Evolutionary conservation across 2,329 filamentous ascomycete species (phyloP), one percentile per base, ranked within the genome.

Genomic region (Ceratocystis cubensis): DNA sequence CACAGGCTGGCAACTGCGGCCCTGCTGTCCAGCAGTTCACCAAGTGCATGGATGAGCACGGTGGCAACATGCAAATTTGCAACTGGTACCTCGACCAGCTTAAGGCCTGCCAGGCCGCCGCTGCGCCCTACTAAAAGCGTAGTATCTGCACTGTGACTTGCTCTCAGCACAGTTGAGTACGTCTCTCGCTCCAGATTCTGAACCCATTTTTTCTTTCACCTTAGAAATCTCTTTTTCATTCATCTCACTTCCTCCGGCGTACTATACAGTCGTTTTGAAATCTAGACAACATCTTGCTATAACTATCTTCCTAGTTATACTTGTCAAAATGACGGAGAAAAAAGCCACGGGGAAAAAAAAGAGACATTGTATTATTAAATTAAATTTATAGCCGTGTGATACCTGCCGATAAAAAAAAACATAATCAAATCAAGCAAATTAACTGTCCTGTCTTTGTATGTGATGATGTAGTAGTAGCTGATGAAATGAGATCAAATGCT

Each of bases 11-110:
- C 50, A 88, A 88, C 76, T 99, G 94, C 79, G 85, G 85, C 70
- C 84, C 81, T 65, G 91, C 94, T 72, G 86, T 91, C 65, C 85
- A 86, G 77, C 85, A 84, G 78, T 97, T 99, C 82, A 92, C 91
- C 73, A 88, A 87, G 80, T 99, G 94, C 83, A 88, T 99, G 87
- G 92, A 97, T 77, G 89, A 97, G 74, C 88, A 99, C 77, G 81
- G 86, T 75, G 94, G 94, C 72, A 91, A 94, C 79, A 86, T 99
- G 88, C 87, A 88, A 75, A 95, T 96, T 75, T 99, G 94, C 80
- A 88, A 89, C 71, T 99, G 93, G 92, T 99, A 99, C 77, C 80
- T 99, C 73, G 94, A 99, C 77, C 93, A 99, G 84, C 82, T 99
- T 77, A 69, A 20, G 73, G 71, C 61, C 28, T 48, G 28, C 65